phyloP scores from a whole-genome alignment of 345 rosid species.

The Citrus glauca region DNA sequence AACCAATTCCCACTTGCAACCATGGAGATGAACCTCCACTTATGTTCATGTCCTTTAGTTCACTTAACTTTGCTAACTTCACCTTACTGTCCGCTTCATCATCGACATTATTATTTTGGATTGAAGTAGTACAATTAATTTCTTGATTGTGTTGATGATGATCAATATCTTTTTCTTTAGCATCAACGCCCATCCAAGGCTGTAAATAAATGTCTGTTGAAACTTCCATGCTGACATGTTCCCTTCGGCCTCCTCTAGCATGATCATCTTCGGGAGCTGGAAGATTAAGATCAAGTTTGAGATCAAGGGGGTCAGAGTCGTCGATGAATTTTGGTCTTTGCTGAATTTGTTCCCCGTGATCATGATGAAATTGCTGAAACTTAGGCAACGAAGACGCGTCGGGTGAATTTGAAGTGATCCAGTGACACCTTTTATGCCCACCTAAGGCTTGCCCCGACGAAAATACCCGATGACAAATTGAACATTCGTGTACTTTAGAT shows the following conservation, averaged over 20 bases:
- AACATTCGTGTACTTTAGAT: conserved; percentile 88
- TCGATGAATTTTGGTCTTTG: conserved; percentile 33
- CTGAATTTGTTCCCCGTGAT: conserved; percentile 48
- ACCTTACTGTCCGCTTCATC: conserved; percentile 63
- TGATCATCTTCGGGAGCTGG: conserved; percentile 42
- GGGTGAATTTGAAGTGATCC: conserved; percentile 77
- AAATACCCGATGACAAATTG: conserved; percentile 85
- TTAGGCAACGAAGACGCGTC: conserved; percentile 51
- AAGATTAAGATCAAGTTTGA: conserved; percentile 66
- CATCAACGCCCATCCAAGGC: conserved; percentile 39
- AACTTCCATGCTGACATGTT: conserved; percentile 13
- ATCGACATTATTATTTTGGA: conserved; percentile 29
- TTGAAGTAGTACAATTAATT: conserved; percentile 8
- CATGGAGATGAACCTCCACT: conserved; percentile 58
- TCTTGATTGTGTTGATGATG: conserved; percentile 2
- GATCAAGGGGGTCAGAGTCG: conserved; percentile 39
- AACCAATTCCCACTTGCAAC: conserved; percentile 82
- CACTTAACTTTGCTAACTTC: conserved; percentile 61
- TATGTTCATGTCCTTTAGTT: conserved; percentile 46
- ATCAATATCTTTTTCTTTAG: conserved; percentile 23
- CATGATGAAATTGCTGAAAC: conserved; percentile 52
- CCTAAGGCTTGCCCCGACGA: conserved; percentile 96
- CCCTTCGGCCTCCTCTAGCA: conserved; percentile 6
- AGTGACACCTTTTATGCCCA: conserved; percentile 97
- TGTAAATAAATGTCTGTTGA: conserved; percentile 40